A percentile compares a stretch with the other conserved stretches of the same genome.
Evolutionary conservation across 2,329 filamentous ascomycete species (phyloP).

Genomic region (Alternaria gaisen): DNA sequence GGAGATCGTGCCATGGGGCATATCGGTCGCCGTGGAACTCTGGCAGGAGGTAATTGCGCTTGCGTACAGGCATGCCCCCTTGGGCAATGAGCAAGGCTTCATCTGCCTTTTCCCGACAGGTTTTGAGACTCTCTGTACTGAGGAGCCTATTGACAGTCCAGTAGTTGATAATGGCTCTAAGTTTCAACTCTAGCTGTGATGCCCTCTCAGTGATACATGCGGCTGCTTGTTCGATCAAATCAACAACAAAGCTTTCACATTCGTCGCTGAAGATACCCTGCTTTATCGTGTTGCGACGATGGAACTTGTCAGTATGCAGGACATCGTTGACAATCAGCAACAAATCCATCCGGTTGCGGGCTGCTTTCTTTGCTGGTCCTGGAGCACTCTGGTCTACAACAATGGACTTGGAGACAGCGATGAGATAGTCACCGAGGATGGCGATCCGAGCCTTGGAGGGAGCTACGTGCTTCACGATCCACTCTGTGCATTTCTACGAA

Average conservation of each 20-base stretch:
- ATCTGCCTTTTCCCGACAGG: slow-evolving; percentile 67
- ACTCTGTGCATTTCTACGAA: slow-evolving; percentile 82
- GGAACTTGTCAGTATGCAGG: slow-evolving; percentile 61
- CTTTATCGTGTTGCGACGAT: slow-evolving; percentile 22
- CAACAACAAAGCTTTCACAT: slow-evolving; percentile 67
- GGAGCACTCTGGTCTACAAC: slow-evolving; percentile 26
- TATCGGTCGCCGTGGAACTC: slow-evolving; percentile 77
- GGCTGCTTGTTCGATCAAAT: slow-evolving; percentile 68
- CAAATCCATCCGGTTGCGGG: slow-evolving; percentile 76
- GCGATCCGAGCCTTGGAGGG: slow-evolving; percentile 71
- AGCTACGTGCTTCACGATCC: slow-evolving; percentile 78
- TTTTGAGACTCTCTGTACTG: slow-evolving; percentile 60
- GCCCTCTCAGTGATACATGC: slow-evolving; percentile 64
- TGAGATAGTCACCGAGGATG: slow-evolving; percentile 78
- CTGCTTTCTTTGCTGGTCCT: slow-evolving; percentile 58
- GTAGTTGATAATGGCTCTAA: slow-evolving; percentile 66
- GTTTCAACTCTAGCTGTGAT: slow-evolving; percentile 71
- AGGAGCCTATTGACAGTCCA: slow-evolving; percentile 77
- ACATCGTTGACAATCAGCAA: slow-evolving; percentile 83
- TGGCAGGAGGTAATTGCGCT: slow-evolving; percentile 73
- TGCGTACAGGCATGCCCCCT: slow-evolving; percentile 54
- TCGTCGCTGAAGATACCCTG: slow-evolving; percentile 20
- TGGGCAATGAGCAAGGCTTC: slow-evolving; percentile 50
- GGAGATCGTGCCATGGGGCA: slow-evolving; percentile 81
- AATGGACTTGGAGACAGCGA: slow-evolving; percentile 71